These are phyloP conservation scores for Camellia lanceoleosa DNA, from an alignment of 148 eudicot genomes.

Conservation along the genomic window DNA sequence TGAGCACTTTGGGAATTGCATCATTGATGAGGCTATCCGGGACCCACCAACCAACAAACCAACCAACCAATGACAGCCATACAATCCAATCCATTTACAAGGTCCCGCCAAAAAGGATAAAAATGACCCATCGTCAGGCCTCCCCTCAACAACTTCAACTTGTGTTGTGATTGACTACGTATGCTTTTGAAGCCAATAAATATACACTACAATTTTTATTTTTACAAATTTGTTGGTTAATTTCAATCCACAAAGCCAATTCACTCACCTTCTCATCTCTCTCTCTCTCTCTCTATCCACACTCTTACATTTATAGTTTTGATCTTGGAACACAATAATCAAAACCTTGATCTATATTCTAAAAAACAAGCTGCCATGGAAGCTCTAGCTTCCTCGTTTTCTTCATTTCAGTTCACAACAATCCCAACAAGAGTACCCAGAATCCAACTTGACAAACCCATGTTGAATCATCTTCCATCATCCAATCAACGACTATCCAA, in stretches of 20 bases:
- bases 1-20: too few species aligned
- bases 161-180: too few species aligned
- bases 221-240: neutral
- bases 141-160: too few species aligned
- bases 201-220: too few species aligned
- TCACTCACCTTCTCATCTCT: neutral
- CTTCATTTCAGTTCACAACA: constrained; percentile 21
- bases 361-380: constrained; percentile 26
- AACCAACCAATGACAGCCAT: too few species aligned
- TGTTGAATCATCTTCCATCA: neutral
- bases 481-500: constrained; percentile 2
- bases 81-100: too few species aligned
- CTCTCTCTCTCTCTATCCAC: neutral
- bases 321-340: neutral
- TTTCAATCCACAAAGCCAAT: neutral
- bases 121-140: too few species aligned
- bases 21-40: too few species aligned
- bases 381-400: constrained; percentile 29
- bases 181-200: too few species aligned
- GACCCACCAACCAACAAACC: too few species aligned
- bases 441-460: constrained; percentile 15
- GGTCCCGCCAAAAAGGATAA: too few species aligned
- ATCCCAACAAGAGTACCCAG: constrained; percentile 18
- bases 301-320: neutral
- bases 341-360: neutral